Base-by-base conservation (phyloP, 1,284 basidiomycete genomes). In the Caloboletus inedulis region DNA sequence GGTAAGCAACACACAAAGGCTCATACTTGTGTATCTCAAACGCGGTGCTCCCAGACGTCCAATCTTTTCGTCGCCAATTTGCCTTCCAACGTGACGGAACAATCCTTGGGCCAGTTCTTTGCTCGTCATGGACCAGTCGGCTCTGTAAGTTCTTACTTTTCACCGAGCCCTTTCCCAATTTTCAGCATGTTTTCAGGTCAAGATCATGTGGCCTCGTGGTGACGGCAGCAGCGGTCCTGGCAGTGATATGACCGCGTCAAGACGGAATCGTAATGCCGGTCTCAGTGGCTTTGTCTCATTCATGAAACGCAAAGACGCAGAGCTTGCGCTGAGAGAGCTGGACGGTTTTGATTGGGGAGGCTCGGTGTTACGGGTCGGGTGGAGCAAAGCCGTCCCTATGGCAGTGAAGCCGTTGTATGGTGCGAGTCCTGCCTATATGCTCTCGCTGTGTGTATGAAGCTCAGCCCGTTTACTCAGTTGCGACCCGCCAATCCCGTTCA, bases 281-380 rank as follows among this genome's bases (percentile, higher is more conserved):
- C 74, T 98, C 35, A 92, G 90, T 56, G 96, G 95, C 0, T 99
- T 98, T 63, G 95, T 99, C 4, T 91, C 94, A 0, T 99, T 87
- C 71, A 97, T 98, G 93, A 89, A 84, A 56, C 81, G 96, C 33
- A 81, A 81, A 54, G 93, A 96, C 63, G 96, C 97, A 3, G 94
- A 98, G 66, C 74, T 71, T 34, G 95, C 94, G 2, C 76, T 96
- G 18, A 83, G 86, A 21, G 87, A 95, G 63, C 81, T 91, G 46
- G 95, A 98, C 62, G 94, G 94, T 0, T 85, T 86, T 54, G 89
- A 94, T 45, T 98, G 94, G 94, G 90, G 89, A 52, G 94, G 93
- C 0, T 87, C 79, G 35, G 69, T 90, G 23, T 72, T 99, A 18
- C 80, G 90, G 25, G 88, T 95, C 14, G 91, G 93, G 18, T 99